Percentiles rank a stretch among this genome's conserved stretches.
Conservation (phyloP, 306 rosid species). For the Begonia fuchsioides region DNA sequence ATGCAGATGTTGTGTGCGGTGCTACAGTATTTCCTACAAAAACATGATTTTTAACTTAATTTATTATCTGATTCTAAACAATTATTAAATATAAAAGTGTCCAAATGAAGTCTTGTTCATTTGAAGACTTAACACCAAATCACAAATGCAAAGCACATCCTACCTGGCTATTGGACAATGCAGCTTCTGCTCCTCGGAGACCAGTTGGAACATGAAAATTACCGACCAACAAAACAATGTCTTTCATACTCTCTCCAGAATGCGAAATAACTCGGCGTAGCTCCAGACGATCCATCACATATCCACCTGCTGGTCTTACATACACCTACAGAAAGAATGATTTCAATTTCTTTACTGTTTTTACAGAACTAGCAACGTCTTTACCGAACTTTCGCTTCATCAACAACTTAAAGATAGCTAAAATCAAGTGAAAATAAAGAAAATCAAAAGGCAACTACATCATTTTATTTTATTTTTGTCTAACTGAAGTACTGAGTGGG, state of each 20-base stretch:
- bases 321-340: constrained; percentile 38
- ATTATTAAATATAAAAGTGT: too few relatives aligned
- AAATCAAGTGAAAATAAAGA: not conserved
- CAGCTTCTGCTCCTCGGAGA: constrained; percentile 60
- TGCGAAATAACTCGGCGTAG: constrained; percentile 53
- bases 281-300: constrained; percentile 94
- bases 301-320: constrained; percentile 95
- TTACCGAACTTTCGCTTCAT: not conserved
- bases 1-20: too few relatives aligned
- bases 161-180: constrained; percentile 58
- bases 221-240: constrained; percentile 59
- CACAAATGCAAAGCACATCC: constrained; percentile 1
- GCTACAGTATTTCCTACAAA: too few relatives aligned
- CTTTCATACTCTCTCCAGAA: constrained; percentile 40
- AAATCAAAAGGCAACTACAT: too few relatives aligned
- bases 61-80: too few relatives aligned
- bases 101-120: too few relatives aligned
- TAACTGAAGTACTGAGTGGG: too few relatives aligned
- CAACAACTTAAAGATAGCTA: not conserved
- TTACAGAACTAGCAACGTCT: not conserved
- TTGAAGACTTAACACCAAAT: not conserved
- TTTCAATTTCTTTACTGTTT: not conserved
- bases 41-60: too few relatives aligned
- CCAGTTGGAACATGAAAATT: constrained; percentile 62
- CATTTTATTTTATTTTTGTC: too few relatives aligned